These are phyloP conservation scores for Rachicladosporium sp. DNA, from an alignment of 2,329 filamentous ascomycete species.

Conservation along the genomic window DNA sequence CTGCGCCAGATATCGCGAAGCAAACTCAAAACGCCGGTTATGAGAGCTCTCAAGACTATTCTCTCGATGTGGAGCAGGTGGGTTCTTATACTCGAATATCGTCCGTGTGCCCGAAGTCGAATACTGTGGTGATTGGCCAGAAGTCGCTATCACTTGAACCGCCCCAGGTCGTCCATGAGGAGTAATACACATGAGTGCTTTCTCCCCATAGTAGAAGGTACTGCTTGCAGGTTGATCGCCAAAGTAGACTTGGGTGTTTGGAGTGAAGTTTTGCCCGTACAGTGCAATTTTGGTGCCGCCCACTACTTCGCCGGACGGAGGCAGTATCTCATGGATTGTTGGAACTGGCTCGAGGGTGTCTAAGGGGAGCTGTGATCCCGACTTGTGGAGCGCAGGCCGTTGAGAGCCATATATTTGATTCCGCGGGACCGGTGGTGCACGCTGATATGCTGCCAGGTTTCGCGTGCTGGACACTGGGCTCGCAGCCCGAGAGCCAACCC, in stretches of 20 bases:
- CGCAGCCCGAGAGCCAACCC: conserved; percentile 64
- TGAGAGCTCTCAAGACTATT: no score
- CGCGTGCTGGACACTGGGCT: conserved; percentile 45
- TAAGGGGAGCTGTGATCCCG: conserved; percentile 1
- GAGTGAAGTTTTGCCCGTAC: conserved; percentile 67
- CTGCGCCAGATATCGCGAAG: no score
- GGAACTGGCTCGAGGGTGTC: conserved; percentile 28
- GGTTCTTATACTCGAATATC: conserved; percentile 57
- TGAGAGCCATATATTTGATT: conserved; percentile 2
- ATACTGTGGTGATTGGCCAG: conserved; percentile 23
- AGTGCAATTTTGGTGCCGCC: conserved; percentile 83
- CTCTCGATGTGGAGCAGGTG: conserved; percentile 19
- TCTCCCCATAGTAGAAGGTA: conserved; percentile 69
- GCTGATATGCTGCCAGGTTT: conserved; percentile 23
- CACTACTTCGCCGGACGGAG: conserved; percentile 65
- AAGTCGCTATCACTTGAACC: conserved; percentile 51
- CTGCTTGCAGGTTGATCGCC: conserved; percentile 57
- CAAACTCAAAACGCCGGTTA: no score
- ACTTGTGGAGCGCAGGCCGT: conserved; percentile 1
- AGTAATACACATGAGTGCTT: conserved; percentile 65
- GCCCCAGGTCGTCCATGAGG: conserved; percentile 59
- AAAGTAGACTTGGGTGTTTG: conserved; percentile 74
- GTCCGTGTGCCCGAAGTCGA: conserved; percentile 19
- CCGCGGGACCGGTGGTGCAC: conserved; percentile 10
- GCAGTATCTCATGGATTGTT: conserved; percentile 71